These are phyloP conservation scores for Phylloporus sp. DNA, from an alignment of 768 basidiomycete genomes.

Conservation along the genomic window DNA sequence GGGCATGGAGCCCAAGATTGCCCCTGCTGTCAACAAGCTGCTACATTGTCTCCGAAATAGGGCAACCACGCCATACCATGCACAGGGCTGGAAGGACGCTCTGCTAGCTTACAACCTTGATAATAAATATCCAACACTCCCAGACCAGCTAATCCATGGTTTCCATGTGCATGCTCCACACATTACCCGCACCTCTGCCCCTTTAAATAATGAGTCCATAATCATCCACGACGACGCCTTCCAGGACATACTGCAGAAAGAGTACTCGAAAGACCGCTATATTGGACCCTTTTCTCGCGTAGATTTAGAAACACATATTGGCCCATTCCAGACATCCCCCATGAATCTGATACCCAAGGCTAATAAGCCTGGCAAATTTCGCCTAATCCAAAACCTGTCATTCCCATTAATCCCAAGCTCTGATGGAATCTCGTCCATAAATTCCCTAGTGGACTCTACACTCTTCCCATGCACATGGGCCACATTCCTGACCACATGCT, in stretches of 20 bases:
- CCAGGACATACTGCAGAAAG: not conserved
- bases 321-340: conserved; percentile 30
- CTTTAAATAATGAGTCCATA: not conserved
- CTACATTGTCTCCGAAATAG: no score
- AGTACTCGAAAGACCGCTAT: not conserved
- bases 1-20: no score
- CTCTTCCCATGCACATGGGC: not conserved
- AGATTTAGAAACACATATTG: conserved; percentile 8
- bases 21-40: no score
- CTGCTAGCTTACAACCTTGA: no score
- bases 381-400: conserved; percentile 30
- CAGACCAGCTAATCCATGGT: no score
- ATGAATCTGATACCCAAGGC: conserved; percentile 30
- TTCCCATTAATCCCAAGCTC: conserved; percentile 9
- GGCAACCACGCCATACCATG: no score
- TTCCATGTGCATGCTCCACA: not conserved
- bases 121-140: no score
- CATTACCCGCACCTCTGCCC: not conserved
- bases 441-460: conserved; percentile 26
- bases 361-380: conserved; percentile 12
- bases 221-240: not conserved
- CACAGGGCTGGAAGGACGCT: no score
- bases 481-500: not conserved
- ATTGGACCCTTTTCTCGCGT: conserved; percentile 8
- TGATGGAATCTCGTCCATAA: conserved; percentile 30